Percentiles rank a stretch among this genome's conserved stretches.
These are phyloP conservation scores for Backusella circina DNA, from an alignment of 192 early-diverging fungal species.

Conservation along the genomic window DNA sequence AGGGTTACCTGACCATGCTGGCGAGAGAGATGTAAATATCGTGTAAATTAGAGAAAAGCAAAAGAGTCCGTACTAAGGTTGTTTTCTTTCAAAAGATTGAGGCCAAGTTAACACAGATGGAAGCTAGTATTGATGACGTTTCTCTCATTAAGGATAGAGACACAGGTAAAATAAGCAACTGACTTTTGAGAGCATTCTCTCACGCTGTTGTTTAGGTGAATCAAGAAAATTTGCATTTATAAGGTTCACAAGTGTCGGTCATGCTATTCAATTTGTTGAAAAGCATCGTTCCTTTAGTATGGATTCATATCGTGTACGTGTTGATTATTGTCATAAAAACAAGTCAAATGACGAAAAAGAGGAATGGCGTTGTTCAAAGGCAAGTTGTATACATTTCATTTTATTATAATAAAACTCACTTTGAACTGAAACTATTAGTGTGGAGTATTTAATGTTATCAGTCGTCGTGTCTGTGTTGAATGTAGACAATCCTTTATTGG, in stretches of 20 bases:
- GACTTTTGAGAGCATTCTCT: too few relatives aligned
- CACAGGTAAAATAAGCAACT: too few relatives aligned
- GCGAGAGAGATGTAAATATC: slow-evolving; percentile 31
- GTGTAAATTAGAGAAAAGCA: too few relatives aligned
- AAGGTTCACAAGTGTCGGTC: slow-evolving; percentile 41
- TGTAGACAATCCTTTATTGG: slow-evolving; percentile 19
- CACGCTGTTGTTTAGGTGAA: slow-evolving; percentile 17
- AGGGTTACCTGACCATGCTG: slow-evolving; percentile 24
- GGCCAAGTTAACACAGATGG: slow-evolving; percentile 23
- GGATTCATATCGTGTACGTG: slow-evolving; percentile 26
- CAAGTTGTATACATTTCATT: background rate
- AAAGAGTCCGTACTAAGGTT: background rate
- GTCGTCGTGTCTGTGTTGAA: slow-evolving; percentile 24
- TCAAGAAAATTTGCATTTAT: slow-evolving; percentile 43
- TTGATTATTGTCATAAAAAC: slow-evolving; percentile 34
- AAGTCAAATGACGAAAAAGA: slow-evolving; percentile 16
- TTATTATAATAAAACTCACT: background rate
- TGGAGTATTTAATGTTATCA: slow-evolving; percentile 20
- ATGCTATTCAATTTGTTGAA: slow-evolving; percentile 39
- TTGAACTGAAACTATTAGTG: slow-evolving; percentile 3
- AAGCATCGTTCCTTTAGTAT: slow-evolving; percentile 32
- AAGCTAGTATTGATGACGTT: slow-evolving; percentile 40
- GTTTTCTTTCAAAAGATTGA: slow-evolving; percentile 30
- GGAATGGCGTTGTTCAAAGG: slow-evolving; percentile 31
- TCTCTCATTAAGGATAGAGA: slow-evolving; percentile 33